Evolutionary conservation across 148 eudicot species (phyloP).

Genomic region (Pharnaceum exiguum): DNA sequence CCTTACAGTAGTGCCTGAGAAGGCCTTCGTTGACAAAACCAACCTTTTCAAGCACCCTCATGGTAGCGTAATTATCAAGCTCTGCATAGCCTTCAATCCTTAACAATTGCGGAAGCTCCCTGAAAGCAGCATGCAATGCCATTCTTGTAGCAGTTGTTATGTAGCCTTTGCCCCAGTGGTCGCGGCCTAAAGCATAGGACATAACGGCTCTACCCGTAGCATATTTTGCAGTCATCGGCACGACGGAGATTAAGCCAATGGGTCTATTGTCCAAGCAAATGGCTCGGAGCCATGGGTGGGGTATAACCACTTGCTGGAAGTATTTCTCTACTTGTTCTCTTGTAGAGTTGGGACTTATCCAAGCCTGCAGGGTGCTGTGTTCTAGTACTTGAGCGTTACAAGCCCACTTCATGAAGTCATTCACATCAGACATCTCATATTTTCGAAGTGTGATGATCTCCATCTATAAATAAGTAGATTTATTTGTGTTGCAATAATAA

Average conservation of each 20-base stretch:
- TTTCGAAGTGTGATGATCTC: slow-evolving; percentile 27
- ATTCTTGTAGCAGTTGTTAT: background rate
- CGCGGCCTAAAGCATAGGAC: background rate
- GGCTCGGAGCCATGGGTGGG: slow-evolving; percentile 42
- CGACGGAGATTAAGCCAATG: slow-evolving; percentile 24
- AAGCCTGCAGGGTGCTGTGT: background rate
- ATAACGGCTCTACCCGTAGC: background rate
- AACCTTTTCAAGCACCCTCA: background rate
- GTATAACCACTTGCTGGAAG: slow-evolving; percentile 27
- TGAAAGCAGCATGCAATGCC: background rate
- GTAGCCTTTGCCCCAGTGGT: background rate
- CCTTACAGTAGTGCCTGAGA: background rate
- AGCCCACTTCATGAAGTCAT: slow-evolving; percentile 28
- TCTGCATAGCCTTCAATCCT: background rate
- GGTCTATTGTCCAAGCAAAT: slow-evolving; percentile 31
- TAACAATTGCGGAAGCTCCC: background rate
- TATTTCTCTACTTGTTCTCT: slow-evolving; percentile 22
- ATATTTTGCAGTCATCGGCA: background rate
- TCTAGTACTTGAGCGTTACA: slow-evolving; percentile 19
- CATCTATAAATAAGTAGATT: no score
- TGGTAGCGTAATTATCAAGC: background rate
- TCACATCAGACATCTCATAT: slow-evolving; percentile 25
- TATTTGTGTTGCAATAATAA: no score
- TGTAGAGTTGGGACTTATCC: slow-evolving; percentile 17
- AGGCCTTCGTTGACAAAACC: background rate